Base-by-base conservation (phyloP, 2,329 filamentous ascomycete genomes). In the Aspergillus proliferans region DNA sequence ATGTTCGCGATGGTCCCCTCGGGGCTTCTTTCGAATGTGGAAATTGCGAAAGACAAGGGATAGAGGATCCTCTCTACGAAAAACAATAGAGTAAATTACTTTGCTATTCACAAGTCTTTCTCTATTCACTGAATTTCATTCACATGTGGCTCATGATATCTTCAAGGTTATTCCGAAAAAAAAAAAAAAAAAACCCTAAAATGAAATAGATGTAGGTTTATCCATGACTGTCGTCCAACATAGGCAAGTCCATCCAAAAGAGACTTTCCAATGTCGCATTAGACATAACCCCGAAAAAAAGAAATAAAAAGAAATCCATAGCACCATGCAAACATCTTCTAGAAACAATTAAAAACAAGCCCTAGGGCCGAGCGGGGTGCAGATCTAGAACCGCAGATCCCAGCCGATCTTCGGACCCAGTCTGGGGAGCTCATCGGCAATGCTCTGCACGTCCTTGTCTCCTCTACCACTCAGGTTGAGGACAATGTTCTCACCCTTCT, bases 381-480 rank as follows among this genome's bases (percentile, higher is more conserved):
- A 30, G 9, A 30, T 30, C 38, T 72, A 71, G 65, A 74, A 83
- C 54, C 81, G 75, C 70, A 84, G 62, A 65, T 84, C 81, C 82
- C 82, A 85, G 43, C 78, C 89, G 70, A 98, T 97, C 76, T 86
- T 78, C 6, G 93, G 93, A 0, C 93, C 92, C 53, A 98, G 71
- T 58, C 80, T 87, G 15, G 92, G 92, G 65, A 98, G 73, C 73
- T 95, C 89, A 65, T 98, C 93, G 0, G 93, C 93, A 46, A 98
- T 92, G 63, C 88, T 95, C 81, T 98, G 91, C 51, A 98, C 93
- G 66, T 98, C 93, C 82, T 98, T 98, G 72, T 98, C 93, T 54
- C 93, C 93, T 59, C 93, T 79, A 7, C 93, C 93, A 65, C 87
- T 94, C 34, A 98, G 70, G 72, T 92, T 97, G 54, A 98, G 91